phyloP scores from a whole-genome alignment of 192 early-diverging fungal genomes.

The Backusella morwellensis region DNA sequence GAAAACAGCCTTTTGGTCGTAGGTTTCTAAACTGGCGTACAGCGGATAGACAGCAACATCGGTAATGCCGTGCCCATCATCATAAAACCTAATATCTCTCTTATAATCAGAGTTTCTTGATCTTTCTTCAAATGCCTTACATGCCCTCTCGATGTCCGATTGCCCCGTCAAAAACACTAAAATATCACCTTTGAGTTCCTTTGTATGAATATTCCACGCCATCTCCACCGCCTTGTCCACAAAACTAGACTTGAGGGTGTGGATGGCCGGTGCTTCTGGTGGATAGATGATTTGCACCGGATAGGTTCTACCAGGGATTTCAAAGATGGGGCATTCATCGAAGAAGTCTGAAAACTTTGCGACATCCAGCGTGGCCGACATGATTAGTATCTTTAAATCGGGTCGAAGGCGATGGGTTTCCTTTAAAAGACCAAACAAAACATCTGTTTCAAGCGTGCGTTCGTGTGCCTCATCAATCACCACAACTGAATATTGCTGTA shows the following conservation, averaged over 20 bases:
- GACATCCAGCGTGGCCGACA: constrained; percentile 80
- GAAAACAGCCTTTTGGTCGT: constrained; percentile 90
- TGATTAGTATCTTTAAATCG: constrained; percentile 83
- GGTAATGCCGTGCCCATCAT: constrained; percentile 33
- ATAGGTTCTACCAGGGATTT: constrained; percentile 70
- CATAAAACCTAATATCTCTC: constrained; percentile 45
- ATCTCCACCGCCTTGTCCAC: constrained; percentile 74
- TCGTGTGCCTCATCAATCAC: constrained; percentile 99
- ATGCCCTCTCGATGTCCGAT: constrained; percentile 90
- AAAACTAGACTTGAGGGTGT: constrained; percentile 66
- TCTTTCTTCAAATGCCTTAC: constrained; percentile 52
- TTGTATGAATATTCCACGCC: constrained; percentile 72
- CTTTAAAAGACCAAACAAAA: constrained; percentile 89
- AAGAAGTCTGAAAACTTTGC: constrained; percentile 85
- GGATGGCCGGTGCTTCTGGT: constrained; percentile 50
- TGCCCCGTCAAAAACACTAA: constrained; percentile 96
- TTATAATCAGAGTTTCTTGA: constrained; percentile 44
- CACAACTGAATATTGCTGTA: constrained; percentile 86
- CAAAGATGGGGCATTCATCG: constrained; percentile 73
- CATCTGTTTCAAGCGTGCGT: constrained; percentile 89
- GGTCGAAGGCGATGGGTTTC: constrained; percentile 66
- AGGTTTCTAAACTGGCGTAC: constrained; percentile 74
- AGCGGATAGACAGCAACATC: constrained; percentile 58
- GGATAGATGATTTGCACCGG: constrained; percentile 50
- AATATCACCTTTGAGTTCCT: constrained; percentile 86